These are phyloP conservation scores for Aspergillus bombycis DNA, from an alignment of 2,329 filamentous ascomycete species.

Conservation along the genomic window DNA sequence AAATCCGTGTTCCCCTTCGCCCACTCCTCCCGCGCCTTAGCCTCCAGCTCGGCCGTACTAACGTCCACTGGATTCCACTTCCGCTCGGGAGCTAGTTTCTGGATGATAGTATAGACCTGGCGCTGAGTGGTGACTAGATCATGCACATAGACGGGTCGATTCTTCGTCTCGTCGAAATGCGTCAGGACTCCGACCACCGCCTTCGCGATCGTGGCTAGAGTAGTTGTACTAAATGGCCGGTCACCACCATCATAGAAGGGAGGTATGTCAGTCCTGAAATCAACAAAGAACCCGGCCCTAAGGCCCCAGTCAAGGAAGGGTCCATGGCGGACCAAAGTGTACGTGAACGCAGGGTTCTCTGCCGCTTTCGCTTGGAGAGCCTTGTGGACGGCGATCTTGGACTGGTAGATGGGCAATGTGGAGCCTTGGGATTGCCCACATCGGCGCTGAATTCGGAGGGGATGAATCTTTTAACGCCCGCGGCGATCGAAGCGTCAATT, in stretches of 20 bases:
- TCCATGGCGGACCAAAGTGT: slow-evolving; percentile 1
- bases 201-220: slow-evolving; percentile 10
- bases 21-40: neutral
- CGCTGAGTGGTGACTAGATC: slow-evolving; percentile 14
- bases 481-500: neutral
- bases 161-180: slow-evolving; percentile 11
- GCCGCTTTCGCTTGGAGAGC: neutral
- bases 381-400: neutral
- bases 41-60: slow-evolving; percentile 3
- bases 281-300: neutral
- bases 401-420: neutral
- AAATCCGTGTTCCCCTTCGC: neutral
- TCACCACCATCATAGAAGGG: slow-evolving; percentile 15
- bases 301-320: slow-evolving; percentile 8
- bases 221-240: slow-evolving; percentile 16
- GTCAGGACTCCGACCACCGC: neutral
- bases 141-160: slow-evolving; percentile 13
- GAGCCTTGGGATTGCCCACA: neutral
- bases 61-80: slow-evolving; percentile 1
- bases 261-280: neutral
- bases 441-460: slow-evolving; percentile 5
- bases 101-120: slow-evolving; percentile 9
- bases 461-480: slow-evolving; percentile 1
- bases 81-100: neutral
- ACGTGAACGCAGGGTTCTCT: neutral